phyloP scores from a whole-genome alignment of 495 filamentous ascomycete species.

The Hyaloscypha finlandica region DNA sequence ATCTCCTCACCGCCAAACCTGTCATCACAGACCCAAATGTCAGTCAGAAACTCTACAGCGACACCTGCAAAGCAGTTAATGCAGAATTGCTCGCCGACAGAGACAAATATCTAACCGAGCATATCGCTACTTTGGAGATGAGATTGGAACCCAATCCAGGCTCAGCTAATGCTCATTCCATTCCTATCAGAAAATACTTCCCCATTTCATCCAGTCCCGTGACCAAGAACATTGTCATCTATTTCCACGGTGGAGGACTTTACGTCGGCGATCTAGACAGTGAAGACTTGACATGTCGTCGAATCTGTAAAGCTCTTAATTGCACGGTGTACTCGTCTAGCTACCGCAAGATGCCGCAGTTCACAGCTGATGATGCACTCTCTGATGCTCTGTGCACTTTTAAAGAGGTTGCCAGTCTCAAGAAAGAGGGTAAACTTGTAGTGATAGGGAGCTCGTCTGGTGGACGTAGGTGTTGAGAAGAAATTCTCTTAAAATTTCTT shows the following conservation, averaged over 20 bases:
- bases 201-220: neutral
- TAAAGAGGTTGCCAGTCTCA: constrained; percentile 1
- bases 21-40: constrained; percentile 3
- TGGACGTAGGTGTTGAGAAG: constrained; percentile 6
- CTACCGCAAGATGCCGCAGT: constrained; percentile 35
- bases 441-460: constrained; percentile 37
- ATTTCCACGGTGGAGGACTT: constrained; percentile 39
- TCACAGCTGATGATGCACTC: constrained; percentile 31
- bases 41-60: constrained; percentile 20
- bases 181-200: constrained; percentile 23
- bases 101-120: constrained; percentile 17
- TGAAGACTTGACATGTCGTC: constrained; percentile 38
- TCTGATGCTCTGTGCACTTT: constrained; percentile 33
- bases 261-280: constrained; percentile 36
- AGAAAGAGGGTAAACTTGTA: constrained; percentile 19
- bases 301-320: constrained; percentile 26
- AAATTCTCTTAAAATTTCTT: too few species aligned
- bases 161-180: neutral
- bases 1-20: constrained; percentile 13
- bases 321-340: constrained; percentile 34
- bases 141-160: neutral
- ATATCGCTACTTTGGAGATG: constrained; percentile 14
- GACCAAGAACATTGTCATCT: constrained; percentile 25
- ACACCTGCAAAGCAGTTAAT: constrained; percentile 24
- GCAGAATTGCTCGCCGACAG: constrained; percentile 15